Evolutionary conservation across 2,329 filamentous ascomycete species (phyloP).

Genomic region (Alternaria triticimaculans): DNA sequence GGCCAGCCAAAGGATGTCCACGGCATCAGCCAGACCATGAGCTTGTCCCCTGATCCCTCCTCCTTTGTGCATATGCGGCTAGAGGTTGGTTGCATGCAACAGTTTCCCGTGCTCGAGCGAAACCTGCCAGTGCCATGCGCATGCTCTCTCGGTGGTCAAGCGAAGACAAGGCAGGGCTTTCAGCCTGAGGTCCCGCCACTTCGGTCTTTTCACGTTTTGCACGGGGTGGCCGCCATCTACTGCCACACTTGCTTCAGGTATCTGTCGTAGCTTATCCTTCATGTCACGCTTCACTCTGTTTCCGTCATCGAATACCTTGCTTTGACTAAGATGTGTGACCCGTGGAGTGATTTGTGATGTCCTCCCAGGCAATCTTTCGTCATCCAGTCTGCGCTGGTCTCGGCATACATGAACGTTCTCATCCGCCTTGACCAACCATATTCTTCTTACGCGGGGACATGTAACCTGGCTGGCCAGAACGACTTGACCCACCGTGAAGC

Average conservation of each 20-base stretch:
- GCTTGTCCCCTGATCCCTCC: slow-evolving; percentile 34
- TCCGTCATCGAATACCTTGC: background rate
- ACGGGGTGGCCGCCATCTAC: background rate
- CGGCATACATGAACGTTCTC: slow-evolving; percentile 22
- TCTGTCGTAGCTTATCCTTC: background rate
- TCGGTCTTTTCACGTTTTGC: slow-evolving; percentile 3
- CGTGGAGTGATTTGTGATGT: background rate
- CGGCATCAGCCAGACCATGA: slow-evolving; percentile 25
- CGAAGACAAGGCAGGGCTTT: slow-evolving; percentile 11
- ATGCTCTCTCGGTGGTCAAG: slow-evolving; percentile 10
- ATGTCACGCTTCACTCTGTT: background rate
- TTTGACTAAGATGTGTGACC: background rate
- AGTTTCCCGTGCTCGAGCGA: slow-evolving; percentile 39
- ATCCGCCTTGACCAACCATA: slow-evolving; percentile 25
- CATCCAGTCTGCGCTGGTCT: slow-evolving; percentile 11
- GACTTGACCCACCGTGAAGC: slow-evolving; percentile 30
- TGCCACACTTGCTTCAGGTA: background rate
- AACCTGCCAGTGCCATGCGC: slow-evolving; percentile 10
- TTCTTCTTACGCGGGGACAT: slow-evolving; percentile 31
- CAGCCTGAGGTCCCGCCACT: slow-evolving; percentile 29
- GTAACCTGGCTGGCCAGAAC: slow-evolving; percentile 31
- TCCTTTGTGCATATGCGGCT: slow-evolving; percentile 46
- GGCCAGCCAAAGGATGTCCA: slow-evolving; percentile 26
- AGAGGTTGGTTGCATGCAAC: slow-evolving; percentile 43
- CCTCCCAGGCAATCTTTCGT: background rate